Evolutionary conservation across 805 yeast genomes (phyloP).

Genomic region (Metschnikowia bowlesiae): DNA sequence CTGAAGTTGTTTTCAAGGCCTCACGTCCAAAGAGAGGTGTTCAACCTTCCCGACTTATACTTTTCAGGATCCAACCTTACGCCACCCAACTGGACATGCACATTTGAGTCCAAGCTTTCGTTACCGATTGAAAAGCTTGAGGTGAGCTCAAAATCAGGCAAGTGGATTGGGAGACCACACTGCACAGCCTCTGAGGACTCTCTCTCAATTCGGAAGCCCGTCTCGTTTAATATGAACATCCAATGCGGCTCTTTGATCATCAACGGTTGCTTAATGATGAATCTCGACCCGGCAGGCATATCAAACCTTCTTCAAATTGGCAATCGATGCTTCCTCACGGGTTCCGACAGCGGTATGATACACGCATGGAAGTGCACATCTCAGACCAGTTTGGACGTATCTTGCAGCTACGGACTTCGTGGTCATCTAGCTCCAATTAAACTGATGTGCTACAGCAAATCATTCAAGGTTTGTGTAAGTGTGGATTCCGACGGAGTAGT

Average conservation of each 20-base stretch:
- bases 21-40: slow-evolving; percentile 50
- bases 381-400: slow-evolving; percentile 25
- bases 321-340: slow-evolving; percentile 42
- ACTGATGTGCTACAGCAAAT: slow-evolving; percentile 45
- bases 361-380: slow-evolving; percentile 51
- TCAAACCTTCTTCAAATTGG: slow-evolving; percentile 40
- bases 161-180: slow-evolving; percentile 51
- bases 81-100: slow-evolving; percentile 14
- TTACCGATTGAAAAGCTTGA: slow-evolving; percentile 44
- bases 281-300: slow-evolving; percentile 38
- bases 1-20: slow-evolving; percentile 62
- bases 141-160: slow-evolving; percentile 34
- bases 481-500: slow-evolving; percentile 53
- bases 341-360: slow-evolving; percentile 55
- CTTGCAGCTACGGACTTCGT: slow-evolving; percentile 44
- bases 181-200: slow-evolving; percentile 37
- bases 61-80: slow-evolving; percentile 19
- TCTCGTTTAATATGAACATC: slow-evolving; percentile 12
- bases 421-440: slow-evolving; percentile 53
- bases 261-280: slow-evolving; percentile 41
- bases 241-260: slow-evolving; percentile 33
- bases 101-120: slow-evolving; percentile 41
- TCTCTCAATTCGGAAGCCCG: slow-evolving; percentile 30
- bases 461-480: slow-evolving; percentile 52
- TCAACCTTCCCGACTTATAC: slow-evolving; percentile 35